Percentiles rank a stretch among this genome's conserved stretches.
Evolutionary conservation across 2,329 filamentous ascomycete genomes (phyloP).

Genomic region (Aspergillus sojae): DNA sequence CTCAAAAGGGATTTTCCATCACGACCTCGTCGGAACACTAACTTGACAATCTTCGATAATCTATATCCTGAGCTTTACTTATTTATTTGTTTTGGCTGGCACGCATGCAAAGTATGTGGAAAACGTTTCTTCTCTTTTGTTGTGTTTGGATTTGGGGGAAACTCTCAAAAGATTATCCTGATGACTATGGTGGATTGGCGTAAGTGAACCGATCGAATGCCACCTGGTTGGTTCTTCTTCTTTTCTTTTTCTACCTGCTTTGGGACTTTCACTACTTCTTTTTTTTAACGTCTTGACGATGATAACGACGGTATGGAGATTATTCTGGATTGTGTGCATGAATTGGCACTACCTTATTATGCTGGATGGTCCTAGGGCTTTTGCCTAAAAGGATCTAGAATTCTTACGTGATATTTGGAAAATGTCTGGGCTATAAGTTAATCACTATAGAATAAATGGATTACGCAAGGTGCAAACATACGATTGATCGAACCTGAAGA

Average conservation of each 20-base stretch:
- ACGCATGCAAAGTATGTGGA: background rate
- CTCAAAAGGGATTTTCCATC: background rate
- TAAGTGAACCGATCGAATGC: constrained; percentile 15
- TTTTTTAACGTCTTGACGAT: constrained; percentile 6
- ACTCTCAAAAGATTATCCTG: constrained; percentile 10
- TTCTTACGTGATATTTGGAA: background rate
- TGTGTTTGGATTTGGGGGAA: background rate
- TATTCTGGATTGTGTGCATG: background rate
- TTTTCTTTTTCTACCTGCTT: constrained; percentile 9
- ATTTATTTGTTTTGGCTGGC: background rate
- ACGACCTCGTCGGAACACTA: background rate
- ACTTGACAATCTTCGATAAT: background rate
- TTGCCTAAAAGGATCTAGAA: background rate
- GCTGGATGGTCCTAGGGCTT: background rate
- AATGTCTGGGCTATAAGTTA: constrained; percentile 6
- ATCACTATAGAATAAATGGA: constrained; percentile 14
- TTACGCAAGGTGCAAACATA: constrained; percentile 13
- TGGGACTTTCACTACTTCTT: constrained; percentile 14
- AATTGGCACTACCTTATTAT: background rate
- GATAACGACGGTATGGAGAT: constrained; percentile 2
- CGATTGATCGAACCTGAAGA: background rate
- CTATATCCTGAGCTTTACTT: background rate
- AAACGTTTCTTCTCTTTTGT: background rate
- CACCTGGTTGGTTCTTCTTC: constrained; percentile 4
- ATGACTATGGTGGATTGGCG: constrained; percentile 24